Base-by-base conservation (phyloP, 805 yeast genomes). In the Blastobotrys mokoenaii region DNA sequence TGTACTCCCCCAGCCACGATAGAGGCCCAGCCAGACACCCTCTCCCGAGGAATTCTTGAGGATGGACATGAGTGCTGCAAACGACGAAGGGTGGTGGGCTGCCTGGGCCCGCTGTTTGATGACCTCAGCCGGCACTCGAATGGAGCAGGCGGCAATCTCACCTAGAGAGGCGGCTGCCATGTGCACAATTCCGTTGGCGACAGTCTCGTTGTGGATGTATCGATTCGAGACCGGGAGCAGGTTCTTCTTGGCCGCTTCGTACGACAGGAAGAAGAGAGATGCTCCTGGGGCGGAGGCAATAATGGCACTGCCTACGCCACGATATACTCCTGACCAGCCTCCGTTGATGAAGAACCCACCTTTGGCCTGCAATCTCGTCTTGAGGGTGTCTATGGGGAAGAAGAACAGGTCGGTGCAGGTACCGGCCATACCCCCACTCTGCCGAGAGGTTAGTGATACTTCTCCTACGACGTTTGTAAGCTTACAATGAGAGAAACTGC, bases 121-220 rank as follows among this genome's bases (percentile, higher is more conserved):
- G 20, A 93, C 95, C 61, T 93, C 99, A 0, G 95, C 94, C 0
- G 99, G 99, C 0, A 93, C 99, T 47, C 99, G 72, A 1, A 93
- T 93, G 47, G 82, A 65, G 63, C 99, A 93, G 0, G 98, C 98
- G 1, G 93, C 82, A 12, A 88, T 71, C 60, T 93, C 99, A 46
- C 98, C 98, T 11, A 80, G 58, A 1, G 95, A 82, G 1, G 97
- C 96, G 18, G 93, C 71, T 2, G 77, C 48, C 97, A 93, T 93
- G 58, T 93, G 97, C 2, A 82, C 73, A 1, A 71, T 29, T 0
- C 76, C 67, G 32, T 70, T 63, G 42, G 66, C 57, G 47, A 58
- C 51, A 56, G 54, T 67, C 53, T 57, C 61, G 30, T 46, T 44
- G 12, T 16, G 12, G 37, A 44, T 25, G 31, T 44, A 20, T 64